phyloP scores from a whole-genome alignment of 345 rosid genomes.

The Gossypium herbaceum region DNA sequence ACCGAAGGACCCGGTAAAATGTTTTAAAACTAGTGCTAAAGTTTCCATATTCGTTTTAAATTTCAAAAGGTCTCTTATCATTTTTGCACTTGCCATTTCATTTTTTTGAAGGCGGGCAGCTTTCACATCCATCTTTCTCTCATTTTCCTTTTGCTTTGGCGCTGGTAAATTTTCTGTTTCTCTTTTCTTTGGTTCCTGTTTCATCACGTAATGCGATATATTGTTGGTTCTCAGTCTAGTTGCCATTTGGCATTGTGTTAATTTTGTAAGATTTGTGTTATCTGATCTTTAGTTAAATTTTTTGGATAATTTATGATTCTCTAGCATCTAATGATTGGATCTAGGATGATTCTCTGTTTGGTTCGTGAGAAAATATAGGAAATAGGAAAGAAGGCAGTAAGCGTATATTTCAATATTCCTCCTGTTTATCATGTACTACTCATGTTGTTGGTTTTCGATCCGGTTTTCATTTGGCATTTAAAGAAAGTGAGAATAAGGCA shows the following conservation, averaged over 20 bases:
- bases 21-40: neutral
- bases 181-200: neutral
- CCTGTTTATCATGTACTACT: neutral
- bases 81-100: neutral
- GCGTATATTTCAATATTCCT: neutral
- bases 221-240: neutral
- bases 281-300: too few species aligned
- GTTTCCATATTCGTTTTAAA: constrained; percentile 3
- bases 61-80: neutral
- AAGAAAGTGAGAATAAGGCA: too few species aligned
- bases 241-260: too few species aligned
- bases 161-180: neutral
- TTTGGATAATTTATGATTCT: too few species aligned
- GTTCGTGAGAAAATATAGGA: neutral
- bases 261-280: too few species aligned
- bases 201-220: neutral
- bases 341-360: too few species aligned
- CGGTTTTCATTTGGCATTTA: too few species aligned
- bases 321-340: too few species aligned
- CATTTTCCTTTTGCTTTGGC: neutral
- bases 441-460: neutral
- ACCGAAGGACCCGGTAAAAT: constrained; percentile 7
- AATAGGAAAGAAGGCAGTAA: neutral
- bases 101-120: neutral
- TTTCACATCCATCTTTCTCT: neutral